Percentiles rank a stretch among this genome's conserved stretches.
phyloP scores from a whole-genome alignment of 768 basidiomycete species.

The Xerocomus brunneocitrinus region DNA sequence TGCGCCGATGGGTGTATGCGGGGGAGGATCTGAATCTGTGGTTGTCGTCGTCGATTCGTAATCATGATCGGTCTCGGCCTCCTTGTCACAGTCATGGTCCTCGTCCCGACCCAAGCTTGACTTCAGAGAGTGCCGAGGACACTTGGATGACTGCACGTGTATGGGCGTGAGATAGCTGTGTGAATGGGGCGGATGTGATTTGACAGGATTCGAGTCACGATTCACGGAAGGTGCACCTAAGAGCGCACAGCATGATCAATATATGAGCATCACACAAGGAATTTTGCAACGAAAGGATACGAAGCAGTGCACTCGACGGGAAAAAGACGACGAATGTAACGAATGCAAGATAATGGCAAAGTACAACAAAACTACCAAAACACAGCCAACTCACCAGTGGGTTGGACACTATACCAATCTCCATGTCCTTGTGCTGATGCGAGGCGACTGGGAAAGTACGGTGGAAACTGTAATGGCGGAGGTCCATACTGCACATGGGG shows the following conservation, averaged over 20 bases:
- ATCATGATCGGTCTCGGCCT: slow-evolving; percentile 21
- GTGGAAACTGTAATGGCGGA: slow-evolving; percentile 12
- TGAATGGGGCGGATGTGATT: slow-evolving; percentile 1
- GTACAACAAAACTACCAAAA: slow-evolving; percentile 1
- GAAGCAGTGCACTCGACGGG: neutral
- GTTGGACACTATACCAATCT: slow-evolving; percentile 19
- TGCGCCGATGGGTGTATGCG: slow-evolving; percentile 22
- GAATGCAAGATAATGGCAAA: neutral
- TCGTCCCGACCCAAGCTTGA: slow-evolving; percentile 4
- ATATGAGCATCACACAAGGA: slow-evolving; percentile 7
- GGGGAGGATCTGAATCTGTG: slow-evolving; percentile 25
- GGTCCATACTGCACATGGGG: slow-evolving; percentile 9
- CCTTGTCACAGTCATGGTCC: slow-evolving; percentile 17
- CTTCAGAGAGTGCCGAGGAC: slow-evolving; percentile 1
- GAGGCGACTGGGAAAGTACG: slow-evolving; percentile 14
- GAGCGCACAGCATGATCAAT: neutral
- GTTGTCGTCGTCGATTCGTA: slow-evolving; percentile 27
- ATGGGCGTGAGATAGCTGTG: slow-evolving; percentile 1
- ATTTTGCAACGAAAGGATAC: neutral
- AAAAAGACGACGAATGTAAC: neutral
- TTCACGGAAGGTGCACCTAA: slow-evolving; percentile 15
- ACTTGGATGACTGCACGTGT: neutral
- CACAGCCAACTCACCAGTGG: slow-evolving; percentile 16
- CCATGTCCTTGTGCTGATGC: slow-evolving; percentile 14
- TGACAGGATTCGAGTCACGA: slow-evolving; percentile 7